Conservation (phyloP, 805 yeast genomes). For the Candida succiphila region DNA sequence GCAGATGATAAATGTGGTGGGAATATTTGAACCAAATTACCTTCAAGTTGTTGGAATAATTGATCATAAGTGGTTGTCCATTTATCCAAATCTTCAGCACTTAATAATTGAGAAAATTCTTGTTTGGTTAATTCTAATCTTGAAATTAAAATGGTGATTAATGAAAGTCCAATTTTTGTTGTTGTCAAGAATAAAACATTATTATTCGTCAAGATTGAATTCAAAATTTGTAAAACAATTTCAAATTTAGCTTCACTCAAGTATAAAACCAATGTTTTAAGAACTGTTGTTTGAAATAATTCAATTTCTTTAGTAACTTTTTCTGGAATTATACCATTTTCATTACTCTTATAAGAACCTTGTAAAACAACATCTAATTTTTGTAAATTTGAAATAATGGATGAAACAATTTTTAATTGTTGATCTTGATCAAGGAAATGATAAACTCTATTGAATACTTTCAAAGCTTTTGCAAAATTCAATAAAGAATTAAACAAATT, state of each 20-base stretch:
- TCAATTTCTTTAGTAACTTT: constrained; percentile 54
- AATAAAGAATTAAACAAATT: constrained; percentile 80
- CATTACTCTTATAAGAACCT: constrained; percentile 55
- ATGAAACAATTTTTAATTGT: constrained; percentile 64
- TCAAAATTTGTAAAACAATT: constrained; percentile 69
- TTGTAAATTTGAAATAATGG: constrained; percentile 71
- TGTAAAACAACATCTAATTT: constrained; percentile 67
- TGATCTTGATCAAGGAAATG: constrained; percentile 72
- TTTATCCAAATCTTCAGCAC: constrained; percentile 45
- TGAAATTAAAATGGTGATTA: constrained; percentile 82
- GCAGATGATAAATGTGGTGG: constrained; percentile 46
- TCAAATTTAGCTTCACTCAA: constrained; percentile 73
- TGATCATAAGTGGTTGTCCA: constrained; percentile 82
- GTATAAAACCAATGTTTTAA: constrained; percentile 76
- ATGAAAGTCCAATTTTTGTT: constrained; percentile 73
- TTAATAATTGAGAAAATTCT: constrained; percentile 43
- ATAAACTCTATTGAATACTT: constrained; percentile 80
- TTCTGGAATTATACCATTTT: constrained; percentile 39
- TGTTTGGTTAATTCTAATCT: constrained; percentile 89
- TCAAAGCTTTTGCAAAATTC: constrained; percentile 79
- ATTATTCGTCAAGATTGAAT: constrained; percentile 59
- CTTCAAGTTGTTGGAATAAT: constrained; percentile 70
- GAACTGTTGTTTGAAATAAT: constrained; percentile 67
- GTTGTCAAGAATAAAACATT: constrained; percentile 60
- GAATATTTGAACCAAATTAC: constrained; percentile 68